Evolutionary conservation across 2,329 filamentous ascomycete genomes (phyloP), one percentile per base, ranked within the genome.

Genomic region (Ophioceras dolichostomum): DNA sequence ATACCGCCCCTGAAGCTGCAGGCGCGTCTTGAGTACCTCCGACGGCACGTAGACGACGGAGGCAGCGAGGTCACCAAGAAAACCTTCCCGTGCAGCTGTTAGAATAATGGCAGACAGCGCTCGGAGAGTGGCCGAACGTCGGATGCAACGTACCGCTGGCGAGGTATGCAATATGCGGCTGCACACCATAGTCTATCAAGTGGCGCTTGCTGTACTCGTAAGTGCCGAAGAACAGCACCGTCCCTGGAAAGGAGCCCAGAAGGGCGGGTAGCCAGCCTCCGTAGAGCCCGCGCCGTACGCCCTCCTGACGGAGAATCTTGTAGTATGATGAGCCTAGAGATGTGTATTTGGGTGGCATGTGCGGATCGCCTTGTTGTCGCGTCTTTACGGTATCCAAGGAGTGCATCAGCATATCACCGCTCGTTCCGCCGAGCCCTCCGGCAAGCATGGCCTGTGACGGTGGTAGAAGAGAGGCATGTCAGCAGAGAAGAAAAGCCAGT

Each of bases 371-470:
- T 61, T 98, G 91, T 58, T 98, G 93, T 49, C 91, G 76, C 33
- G 91, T 98, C 64, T 98, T 98, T 51, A 98, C 91, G 1, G 91
- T 98, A 59, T 98, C 91, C 53, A 98, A 73, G 32, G 89, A 96
- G 64, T 98, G 91, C 91, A 98, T 98, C 47, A 98, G 67, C 73
- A 98, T 83, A 59, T 98, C 91, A 41, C 93, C 91, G 39, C 83
- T 93, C 13, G 84, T 88, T 37, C 91, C 91, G 53, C 93, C 91
- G 37, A 93, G 67, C 42, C 89, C 91, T 53, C 91, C 91, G 24
- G 91, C 91, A 52, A 98, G 70, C 88, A 96, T 98, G 56, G 83
- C 79, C 86, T 94, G 49, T n/a, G n/a, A n/a, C n/a, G n/a, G n/a
- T n/a, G 16, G 17, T 16, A 9, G 19, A 32, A 13, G 10, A 16